These are phyloP conservation scores for Pestalotiopsis fici DNA, from an alignment of 2,329 filamentous ascomycete genomes.

Conservation along the genomic window DNA sequence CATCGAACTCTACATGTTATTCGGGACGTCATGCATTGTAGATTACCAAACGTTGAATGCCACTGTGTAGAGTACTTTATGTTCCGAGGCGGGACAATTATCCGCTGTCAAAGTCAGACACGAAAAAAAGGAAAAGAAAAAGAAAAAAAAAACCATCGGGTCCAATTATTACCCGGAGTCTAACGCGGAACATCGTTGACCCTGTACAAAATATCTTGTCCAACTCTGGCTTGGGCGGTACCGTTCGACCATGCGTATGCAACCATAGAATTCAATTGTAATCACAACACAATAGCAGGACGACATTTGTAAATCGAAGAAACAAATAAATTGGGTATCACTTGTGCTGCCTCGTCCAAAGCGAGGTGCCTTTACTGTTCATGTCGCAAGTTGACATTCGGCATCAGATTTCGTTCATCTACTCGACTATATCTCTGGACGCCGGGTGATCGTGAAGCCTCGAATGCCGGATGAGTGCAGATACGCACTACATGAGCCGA, in stretches of 20 bases:
- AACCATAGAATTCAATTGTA: too few relatives aligned
- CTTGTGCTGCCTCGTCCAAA: conserved; percentile 19
- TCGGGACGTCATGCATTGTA: neutral
- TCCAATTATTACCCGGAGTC: neutral
- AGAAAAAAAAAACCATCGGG: neutral
- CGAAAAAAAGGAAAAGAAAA: too few relatives aligned
- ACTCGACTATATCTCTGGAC: conserved; percentile 16
- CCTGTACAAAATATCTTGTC: too few relatives aligned
- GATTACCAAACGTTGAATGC: neutral
- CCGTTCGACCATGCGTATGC: too few relatives aligned
- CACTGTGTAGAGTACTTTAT: neutral
- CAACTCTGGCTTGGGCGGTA: too few relatives aligned
- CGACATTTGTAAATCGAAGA: neutral
- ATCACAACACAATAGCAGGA: too few relatives aligned
- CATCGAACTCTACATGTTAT: neutral
- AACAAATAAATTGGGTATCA: conserved; percentile 28
- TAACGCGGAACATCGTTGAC: neutral
- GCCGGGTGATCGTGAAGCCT: conserved; percentile 13
- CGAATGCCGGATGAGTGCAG: conserved; percentile 12
- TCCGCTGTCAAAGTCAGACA: neutral
- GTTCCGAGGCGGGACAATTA: neutral
- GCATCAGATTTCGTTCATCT: conserved; percentile 20
- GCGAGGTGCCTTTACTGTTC: conserved; percentile 9
- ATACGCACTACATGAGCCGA: neutral
- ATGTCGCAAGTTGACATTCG: conserved; percentile 18